Evolutionary conservation across 75 land plant genomes (phyloP).

Genomic region (Chamaecyparis obtusa): DNA sequence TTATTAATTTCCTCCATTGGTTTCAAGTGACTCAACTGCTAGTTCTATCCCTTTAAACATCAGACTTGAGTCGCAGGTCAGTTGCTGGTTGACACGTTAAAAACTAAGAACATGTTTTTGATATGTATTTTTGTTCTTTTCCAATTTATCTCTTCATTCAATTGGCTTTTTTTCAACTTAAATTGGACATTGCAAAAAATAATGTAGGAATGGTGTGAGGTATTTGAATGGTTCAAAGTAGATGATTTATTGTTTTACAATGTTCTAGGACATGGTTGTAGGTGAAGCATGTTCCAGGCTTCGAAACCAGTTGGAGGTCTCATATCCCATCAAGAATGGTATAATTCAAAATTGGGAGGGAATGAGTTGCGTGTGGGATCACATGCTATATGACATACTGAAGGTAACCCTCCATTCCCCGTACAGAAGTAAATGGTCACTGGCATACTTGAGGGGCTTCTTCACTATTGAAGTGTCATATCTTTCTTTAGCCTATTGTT

Average conservation of each 20-base stretch:
- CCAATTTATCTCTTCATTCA: not conserved
- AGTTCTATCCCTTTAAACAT: not conserved
- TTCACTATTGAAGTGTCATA: not conserved
- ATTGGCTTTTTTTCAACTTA: not conserved
- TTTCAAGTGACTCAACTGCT: not conserved
- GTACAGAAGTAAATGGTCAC: not conserved
- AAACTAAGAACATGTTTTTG: not conserved
- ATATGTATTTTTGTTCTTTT: not conserved
- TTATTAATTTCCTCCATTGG: not conserved
- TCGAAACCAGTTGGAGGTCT: conserved; percentile 41
- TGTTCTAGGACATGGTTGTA: conserved; percentile 32
- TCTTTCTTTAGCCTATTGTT: not conserved
- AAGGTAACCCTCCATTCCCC: conserved; percentile 17
- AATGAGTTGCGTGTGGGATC: conserved; percentile 51
- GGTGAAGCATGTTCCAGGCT: conserved; percentile 44
- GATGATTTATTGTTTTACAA: conserved; percentile 8
- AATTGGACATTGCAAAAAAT: not conserved
- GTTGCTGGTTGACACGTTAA: not conserved
- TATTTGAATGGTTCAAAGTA: conserved; percentile 7
- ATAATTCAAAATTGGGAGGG: conserved; percentile 52
- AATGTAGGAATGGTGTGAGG: not conserved
- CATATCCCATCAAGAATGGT: conserved; percentile 49
- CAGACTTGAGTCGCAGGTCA: not conserved
- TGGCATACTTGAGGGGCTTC: not conserved
- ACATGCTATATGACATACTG: conserved; percentile 32